Percentiles rank a stretch among this genome's conserved stretches.
Conservation (phyloP, 306 rosid species). For the Medicago lupulina region DNA sequence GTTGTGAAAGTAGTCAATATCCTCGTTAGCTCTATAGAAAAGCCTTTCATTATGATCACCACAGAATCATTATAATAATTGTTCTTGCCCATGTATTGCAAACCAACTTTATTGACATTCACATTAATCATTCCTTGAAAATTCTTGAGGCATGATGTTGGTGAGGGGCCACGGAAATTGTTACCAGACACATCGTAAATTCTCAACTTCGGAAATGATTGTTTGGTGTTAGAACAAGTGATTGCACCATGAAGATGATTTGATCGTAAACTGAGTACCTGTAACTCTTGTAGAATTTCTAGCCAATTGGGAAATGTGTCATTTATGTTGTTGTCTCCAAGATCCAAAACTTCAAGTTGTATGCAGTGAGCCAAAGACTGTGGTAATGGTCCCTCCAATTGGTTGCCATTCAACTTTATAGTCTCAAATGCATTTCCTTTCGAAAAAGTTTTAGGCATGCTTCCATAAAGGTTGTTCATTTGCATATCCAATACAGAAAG, state of each 20-base stretch:
- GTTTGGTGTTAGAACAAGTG: not conserved
- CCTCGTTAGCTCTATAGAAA: not conserved
- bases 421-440: slow-evolving; percentile 12
- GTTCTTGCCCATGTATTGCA: not conserved
- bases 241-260: not conserved
- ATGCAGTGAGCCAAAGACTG: not conserved
- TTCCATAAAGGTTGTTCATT: slow-evolving; percentile 44
- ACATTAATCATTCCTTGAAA: not conserved
- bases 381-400: not conserved
- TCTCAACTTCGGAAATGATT: not conserved
- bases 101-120: not conserved
- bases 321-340: not conserved
- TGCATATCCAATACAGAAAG: slow-evolving; percentile 41
- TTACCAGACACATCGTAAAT: not conserved
- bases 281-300: not conserved
- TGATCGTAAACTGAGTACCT: not conserved
- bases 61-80: slow-evolving; percentile 17
- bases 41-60: slow-evolving; percentile 39
- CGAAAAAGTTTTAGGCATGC: not conserved
- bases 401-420: slow-evolving; percentile 42
- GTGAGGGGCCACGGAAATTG: not conserved
- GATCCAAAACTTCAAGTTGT: not conserved
- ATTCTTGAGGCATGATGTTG: not conserved
- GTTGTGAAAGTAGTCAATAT: slow-evolving; percentile 25
- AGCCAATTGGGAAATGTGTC: not conserved